Evolutionary conservation across 164 flowering plant species (phyloP), one percentile per base, ranked within the genome.

Genomic region (Macadamia tetraphylla): DNA sequence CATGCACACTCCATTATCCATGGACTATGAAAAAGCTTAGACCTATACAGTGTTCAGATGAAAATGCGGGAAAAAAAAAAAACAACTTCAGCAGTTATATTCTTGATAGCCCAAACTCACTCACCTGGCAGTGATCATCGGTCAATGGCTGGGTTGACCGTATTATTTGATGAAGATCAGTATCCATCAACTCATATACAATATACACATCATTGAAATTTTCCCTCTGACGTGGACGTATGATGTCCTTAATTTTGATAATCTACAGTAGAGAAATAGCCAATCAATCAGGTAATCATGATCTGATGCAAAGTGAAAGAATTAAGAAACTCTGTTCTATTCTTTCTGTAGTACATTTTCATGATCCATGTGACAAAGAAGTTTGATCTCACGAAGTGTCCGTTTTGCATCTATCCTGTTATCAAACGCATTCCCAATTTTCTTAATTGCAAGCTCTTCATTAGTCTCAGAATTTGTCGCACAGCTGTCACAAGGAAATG

Each of bases 81-180:
- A 35, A 35, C 3, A 35, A 35, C 40, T 35, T 35, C 40, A 35
- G 40, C 40, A 2, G 5, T 35, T 35, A 35, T 35, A 35, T 35
- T 35, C 40, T 35, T 35, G 40, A 35, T 2, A 35, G 40, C 40
- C 40, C 40, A 35, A 65, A 29, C 12, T 6, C 70, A 66, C 74
- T 66, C 53, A 90, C 98, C 86, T 90, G 98, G 78, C 86, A 88
- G 67, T 92, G 98, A 73, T 92, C 98, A 56, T 87, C 92, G 2
- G 96, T 84, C 59, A 92, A 79, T 65, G 79, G 60, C 77, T 92
- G 98, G 51, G 63, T 77, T 57, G 98, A 92, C 62, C 85, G 82
- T 68, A 90, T 87, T 13, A 92, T 88, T 71, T 92, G 96, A 74
- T 92, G 87, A 32, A 92, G 81, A 80, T 92, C 97, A 67, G 97